Percentiles rank a stretch among this genome's conserved stretches.
Evolutionary conservation across 192 early-diverging fungal species (phyloP).

Genomic region (Bifiguratus adelaidae): DNA sequence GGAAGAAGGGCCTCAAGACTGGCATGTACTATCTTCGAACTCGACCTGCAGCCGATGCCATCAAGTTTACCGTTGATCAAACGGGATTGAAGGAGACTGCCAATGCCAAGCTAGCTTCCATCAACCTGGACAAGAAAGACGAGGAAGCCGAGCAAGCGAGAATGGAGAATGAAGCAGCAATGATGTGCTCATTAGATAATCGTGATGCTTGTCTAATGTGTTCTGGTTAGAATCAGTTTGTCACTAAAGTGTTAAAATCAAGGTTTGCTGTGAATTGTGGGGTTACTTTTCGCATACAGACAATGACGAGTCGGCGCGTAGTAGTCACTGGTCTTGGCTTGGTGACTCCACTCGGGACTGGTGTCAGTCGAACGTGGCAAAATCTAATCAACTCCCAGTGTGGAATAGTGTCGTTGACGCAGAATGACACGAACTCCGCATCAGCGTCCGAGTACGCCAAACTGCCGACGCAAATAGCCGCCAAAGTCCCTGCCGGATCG

Average conservation of each 20-base stretch:
- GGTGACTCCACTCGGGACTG: slow-evolving; percentile 82
- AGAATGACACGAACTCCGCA: slow-evolving; percentile 16
- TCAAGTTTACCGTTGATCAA: slow-evolving; percentile 96
- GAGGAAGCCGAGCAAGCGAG: slow-evolving; percentile 10
- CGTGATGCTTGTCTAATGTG: slow-evolving; percentile 89
- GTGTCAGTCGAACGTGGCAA: slow-evolving; percentile 59
- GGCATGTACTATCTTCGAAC: slow-evolving; percentile 99
- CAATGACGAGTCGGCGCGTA: slow-evolving; percentile 69
- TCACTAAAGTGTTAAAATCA: no score
- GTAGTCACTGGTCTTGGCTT: slow-evolving; percentile 93
- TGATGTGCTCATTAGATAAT: slow-evolving; percentile 90
- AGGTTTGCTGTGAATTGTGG: no score
- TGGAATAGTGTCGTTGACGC: slow-evolving; percentile 64
- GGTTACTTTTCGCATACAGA: no score
- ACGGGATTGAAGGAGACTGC: slow-evolving; percentile 57
- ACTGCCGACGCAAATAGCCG: slow-evolving; percentile 70
- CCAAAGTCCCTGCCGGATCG: slow-evolving; percentile 45
- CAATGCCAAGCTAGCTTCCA: no score
- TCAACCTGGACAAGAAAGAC: no score
- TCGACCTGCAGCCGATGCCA: slow-evolving; percentile 91
- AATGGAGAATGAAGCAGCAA: slow-evolving; percentile 44
- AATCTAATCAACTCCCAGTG: slow-evolving; percentile 58
- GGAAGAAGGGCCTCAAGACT: slow-evolving; percentile 97
- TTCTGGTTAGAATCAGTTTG: slow-evolving; percentile 65
- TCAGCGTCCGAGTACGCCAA: slow-evolving; percentile 32